phyloP scores from a whole-genome alignment of 2,329 filamentous ascomycete species.

The Cercospora berteroae region DNA sequence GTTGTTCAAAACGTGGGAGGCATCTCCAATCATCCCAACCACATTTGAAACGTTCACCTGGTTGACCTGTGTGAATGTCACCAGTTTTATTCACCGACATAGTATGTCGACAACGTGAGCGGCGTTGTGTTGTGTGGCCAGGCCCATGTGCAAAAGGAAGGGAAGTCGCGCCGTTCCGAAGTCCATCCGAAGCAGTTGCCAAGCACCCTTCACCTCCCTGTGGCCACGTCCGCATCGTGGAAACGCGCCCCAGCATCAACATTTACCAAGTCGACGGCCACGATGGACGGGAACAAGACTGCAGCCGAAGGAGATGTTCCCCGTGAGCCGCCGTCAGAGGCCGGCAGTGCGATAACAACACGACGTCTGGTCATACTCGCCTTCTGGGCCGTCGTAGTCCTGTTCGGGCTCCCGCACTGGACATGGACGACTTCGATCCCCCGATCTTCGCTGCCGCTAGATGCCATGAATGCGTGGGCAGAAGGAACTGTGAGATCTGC shows the following conservation, averaged over 20 bases:
- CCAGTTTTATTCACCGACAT: neutral
- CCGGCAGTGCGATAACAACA: conserved; percentile 71
- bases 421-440: conserved; percentile 93
- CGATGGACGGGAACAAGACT: conserved; percentile 6
- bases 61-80: neutral
- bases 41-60: neutral
- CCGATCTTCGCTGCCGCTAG: conserved; percentile 76
- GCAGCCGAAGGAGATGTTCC: neutral
- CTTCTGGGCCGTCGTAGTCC: conserved; percentile 84
- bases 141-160: neutral
- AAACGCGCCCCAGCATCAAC: conserved; percentile 5
- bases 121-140: neutral
- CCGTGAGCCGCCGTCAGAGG: conserved; percentile 31
- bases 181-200: neutral
- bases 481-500: conserved; percentile 70
- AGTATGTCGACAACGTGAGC: neutral
- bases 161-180: conserved; percentile 4
- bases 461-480: conserved; percentile 87
- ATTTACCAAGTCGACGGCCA: conserved; percentile 1
- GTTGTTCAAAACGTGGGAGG: neutral
- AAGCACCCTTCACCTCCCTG: conserved; percentile 7
- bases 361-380: conserved; percentile 76
- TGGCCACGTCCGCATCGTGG: conserved; percentile 9
- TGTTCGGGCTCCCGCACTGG: conserved; percentile 89
- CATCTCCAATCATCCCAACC: neutral